Evolutionary conservation across 441 rosid genomes (phyloP), one percentile per base, ranked within the genome.

Genomic region (Aquilaria agallochum): DNA sequence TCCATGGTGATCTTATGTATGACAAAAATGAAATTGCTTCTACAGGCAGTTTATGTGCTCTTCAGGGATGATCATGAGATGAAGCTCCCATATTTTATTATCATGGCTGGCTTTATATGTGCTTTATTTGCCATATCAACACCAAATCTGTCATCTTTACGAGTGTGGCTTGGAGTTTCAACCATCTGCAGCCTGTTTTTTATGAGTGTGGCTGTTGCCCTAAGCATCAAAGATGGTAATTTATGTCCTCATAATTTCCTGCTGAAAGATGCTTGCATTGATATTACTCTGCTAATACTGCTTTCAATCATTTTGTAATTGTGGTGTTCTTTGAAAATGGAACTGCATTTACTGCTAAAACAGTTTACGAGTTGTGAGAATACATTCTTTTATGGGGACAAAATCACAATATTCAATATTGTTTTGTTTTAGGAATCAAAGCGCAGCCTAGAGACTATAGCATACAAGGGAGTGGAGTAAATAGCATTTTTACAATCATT

Each of bases 31-130:
- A 2, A 5, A 31, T 61, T 65, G 66, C 5, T 36, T 36, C 31
- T 72, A 77, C 89, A 94, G 99, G 97, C 97, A 15, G 74, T 74
- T 31, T 95, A 89, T 87, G 81, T 85, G 59, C 92, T 87, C 65
- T 91, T 73, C 65, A 69, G 73, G 13, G 91, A 95, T 64, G 92
- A 89, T 46, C 64, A 77, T 65, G 64, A 1, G 40, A 57, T 95
- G 80, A 87, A 84, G 71, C 88, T 95, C 60, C 97, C 97, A 3
- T 73, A 95, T 77, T 95, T 69, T 53, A 91, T 91, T 62, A 89
- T 84, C 50, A 89, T 95, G 31, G 77, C 83, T 20, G 99, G 99
- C 59, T 31, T 86, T 46, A 87, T 83, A 14, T 95, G 96, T 70
- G 80, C 76, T 36, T 20, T 89, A 73, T 95, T 95, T 68, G 99